Percentiles rank a stretch among this genome's conserved stretches.
These are phyloP conservation scores for Begonia loranthoides DNA, from an alignment of 306 rosid species.

Conservation along the genomic window DNA sequence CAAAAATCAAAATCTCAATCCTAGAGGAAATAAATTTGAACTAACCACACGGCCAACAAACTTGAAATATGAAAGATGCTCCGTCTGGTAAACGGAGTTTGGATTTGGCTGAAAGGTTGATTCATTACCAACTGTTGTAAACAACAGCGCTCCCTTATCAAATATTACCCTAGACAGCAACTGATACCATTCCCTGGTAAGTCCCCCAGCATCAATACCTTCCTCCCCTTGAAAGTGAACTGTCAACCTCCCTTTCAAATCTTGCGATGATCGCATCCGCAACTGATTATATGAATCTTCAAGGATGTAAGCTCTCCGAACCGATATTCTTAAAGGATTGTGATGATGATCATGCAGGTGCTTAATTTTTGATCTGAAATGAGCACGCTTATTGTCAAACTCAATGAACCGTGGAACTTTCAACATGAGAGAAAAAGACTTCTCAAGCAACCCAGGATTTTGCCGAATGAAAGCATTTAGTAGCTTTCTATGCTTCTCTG, in stretches of 20 bases:
- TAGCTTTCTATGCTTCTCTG: conserved; percentile 91
- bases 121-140: conserved; percentile 94
- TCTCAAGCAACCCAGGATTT: conserved; percentile 91
- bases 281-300: conserved; percentile 96
- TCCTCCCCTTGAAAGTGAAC: conserved; percentile 99
- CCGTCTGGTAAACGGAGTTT: conserved; percentile 91
- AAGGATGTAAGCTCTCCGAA: conserved; percentile 87
- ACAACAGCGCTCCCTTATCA: conserved; percentile 90
- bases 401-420: conserved; percentile 87
- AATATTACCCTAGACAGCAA: conserved; percentile 84
- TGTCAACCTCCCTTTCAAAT: conserved; percentile 88
- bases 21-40: conserved; percentile 12
- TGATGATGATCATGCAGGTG: conserved; percentile 94
- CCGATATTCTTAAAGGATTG: conserved; percentile 84
- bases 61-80: conserved; percentile 93
- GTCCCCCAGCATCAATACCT: conserved; percentile 98
- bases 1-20: conserved; percentile 5
- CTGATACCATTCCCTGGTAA: conserved; percentile 97
- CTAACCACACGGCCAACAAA: conserved; percentile 99
- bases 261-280: conserved; percentile 74
- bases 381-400: conserved; percentile 89
- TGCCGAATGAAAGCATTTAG: conserved; percentile 90
- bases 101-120: conserved; percentile 97
- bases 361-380: conserved; percentile 89
- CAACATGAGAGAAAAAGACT: conserved; percentile 81